A percentile compares a stretch with the other conserved stretches of the same genome.
phyloP scores from a whole-genome alignment of 148 eudicot genomes.

The Salicornia ramosissima region DNA sequence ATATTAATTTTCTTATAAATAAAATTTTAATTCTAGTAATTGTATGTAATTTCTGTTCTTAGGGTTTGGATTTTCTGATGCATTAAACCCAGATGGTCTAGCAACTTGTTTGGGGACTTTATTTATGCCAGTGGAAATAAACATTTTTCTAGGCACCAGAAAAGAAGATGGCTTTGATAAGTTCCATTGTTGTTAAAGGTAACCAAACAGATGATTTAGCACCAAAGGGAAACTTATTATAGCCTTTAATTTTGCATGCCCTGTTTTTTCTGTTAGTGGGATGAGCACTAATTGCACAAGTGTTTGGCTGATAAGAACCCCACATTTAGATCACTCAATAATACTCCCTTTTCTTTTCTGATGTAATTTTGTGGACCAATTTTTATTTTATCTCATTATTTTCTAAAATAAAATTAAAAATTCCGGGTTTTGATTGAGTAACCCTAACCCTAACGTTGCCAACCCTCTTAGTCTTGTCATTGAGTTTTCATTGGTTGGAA shows the following conservation, averaged over 20 bases:
- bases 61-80: background rate
- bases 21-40: background rate
- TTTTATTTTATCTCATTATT: no score
- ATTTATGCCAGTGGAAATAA: constrained; percentile 11
- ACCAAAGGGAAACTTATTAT: constrained; percentile 2
- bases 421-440: no score
- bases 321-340: constrained; percentile 17
- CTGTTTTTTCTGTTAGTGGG: constrained; percentile 21
- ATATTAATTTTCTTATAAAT: constrained; percentile 10
- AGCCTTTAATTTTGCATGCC: constrained; percentile 19
- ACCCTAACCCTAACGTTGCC: no score
- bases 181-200: constrained; percentile 19
- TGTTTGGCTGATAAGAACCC: constrained; percentile 19
- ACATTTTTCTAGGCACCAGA: constrained; percentile 24
- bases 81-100: no score
- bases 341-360: constrained; percentile 4
- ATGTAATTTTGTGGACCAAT: constrained; percentile 17
- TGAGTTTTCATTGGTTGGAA: no score
- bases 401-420: no score
- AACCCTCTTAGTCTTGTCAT: no score
- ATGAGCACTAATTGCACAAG: constrained; percentile 22
- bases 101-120: no score
- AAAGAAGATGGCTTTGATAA: constrained; percentile 8
- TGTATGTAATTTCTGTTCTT: background rate
- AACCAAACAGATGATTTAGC: constrained; percentile 3